Evolutionary conservation across 2,329 filamentous ascomycete species (phyloP), one percentile per base, ranked within the genome.

Genomic region (Fusarium tricinctum): DNA sequence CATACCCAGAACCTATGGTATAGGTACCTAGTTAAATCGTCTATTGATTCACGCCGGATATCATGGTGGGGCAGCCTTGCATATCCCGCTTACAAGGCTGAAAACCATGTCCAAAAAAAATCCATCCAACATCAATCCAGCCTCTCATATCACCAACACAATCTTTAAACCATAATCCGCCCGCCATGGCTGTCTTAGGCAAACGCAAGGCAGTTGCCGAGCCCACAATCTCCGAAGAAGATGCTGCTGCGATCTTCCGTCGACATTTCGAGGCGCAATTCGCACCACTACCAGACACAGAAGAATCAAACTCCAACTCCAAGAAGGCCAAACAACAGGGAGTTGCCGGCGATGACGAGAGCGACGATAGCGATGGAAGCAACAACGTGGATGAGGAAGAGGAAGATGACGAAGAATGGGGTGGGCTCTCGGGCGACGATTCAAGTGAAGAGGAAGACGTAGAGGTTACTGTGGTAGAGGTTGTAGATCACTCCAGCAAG

Each of bases 261-360:
- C 88, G 88, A 71, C 91, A 95, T 76, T 98, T 98, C 76, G 96
- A 97, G 80, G 88, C 92, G 28, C 90, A 92, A 76, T 98, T 97
- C 81, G 88, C 89, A 76, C 93, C 95, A 10, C 78, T 97, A 39
- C 83, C 83, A 40, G 61, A 64, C 46, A 43, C 68, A 43, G 65
- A 69, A 69, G 66, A 68, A 67, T 42, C 65, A 69, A 69, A 70
- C 51, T 53, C 53, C 61, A 75, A 20, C 76, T 76, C 19, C 73
- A 66, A 57, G 33, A 51, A 65, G 30, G 78, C 40, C 74, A 75
- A 56, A 13, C 75, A 78, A 4, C 74, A 59, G n/a, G 38, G 58
- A 17, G 61, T 73, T 14, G 56, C 58, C 28, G 63, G 76, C 20
- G 64, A 73, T 12, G 76, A 77, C 3, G 76, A 63, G 8, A 72